Base-by-base conservation (phyloP, 2,329 filamentous ascomycete species). In the Zymoseptoria pseudotritici region DNA sequence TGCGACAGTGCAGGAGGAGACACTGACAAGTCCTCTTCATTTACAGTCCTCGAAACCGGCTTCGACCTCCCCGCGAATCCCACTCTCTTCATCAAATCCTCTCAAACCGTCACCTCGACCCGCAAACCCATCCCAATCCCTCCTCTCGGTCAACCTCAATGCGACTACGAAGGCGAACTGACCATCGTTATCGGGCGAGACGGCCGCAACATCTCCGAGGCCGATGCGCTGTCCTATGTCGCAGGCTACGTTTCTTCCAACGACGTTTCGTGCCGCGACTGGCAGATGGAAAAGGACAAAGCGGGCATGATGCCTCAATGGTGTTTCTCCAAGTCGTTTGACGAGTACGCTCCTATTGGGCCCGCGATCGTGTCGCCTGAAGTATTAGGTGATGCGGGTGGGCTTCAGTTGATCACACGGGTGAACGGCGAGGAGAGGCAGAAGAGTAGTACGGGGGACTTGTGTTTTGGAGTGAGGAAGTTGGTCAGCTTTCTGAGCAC, bases 131-230 rank as follows among this genome's bases (percentile, higher is more conserved):
- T 91, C 56, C 86, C 87, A 2, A 79, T 93, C 42, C 83, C 85
- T 21, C 69, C 74, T 2, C 76, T 88, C 61, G 88, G 86, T 0
- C 88, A 91, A 73, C 79, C 86, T 62, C 79, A 79, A 54, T 76
- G 90, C 19, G 89, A 92, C 74, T 92, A 92, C 73, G 89, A 93
- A 75, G 90, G 87, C 71, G 89, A 93, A 75, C 80, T 93, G 6
- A 86, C 91, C 13, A 79, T 85, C 46, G 78, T 92, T 8, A 90
- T 92, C 63, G 87, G 87, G 22, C 87, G 86, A 73, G 77, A 82
- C 61, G 87, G 85, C 61, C 75, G 77, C 51, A 81, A 91, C 69
- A 85, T 92, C 11, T 73, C 83, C 1, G 86, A 89, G 74, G 77
- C 78, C 1, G 74, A 69, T 21, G 89, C 89, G 0, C 76, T 91